Conservation (phyloP, 2,329 filamentous ascomycete genomes). For the Nemania sp. region DNA sequence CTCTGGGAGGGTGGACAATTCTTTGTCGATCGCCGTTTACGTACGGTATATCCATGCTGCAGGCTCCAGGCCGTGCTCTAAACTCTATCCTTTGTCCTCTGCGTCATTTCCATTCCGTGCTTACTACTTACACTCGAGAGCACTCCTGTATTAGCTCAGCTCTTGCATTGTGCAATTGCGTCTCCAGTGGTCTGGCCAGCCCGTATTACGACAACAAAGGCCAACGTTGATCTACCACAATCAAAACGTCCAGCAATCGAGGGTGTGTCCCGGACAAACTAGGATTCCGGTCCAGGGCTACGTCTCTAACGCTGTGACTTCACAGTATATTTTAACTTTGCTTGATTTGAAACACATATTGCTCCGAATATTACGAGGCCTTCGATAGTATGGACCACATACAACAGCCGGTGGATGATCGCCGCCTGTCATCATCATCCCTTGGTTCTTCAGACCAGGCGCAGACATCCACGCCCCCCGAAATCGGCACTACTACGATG, state of each 20-base stretch:
- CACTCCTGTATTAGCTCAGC: neutral
- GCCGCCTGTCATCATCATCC: conserved; percentile 11
- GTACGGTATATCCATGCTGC: conserved; percentile 10
- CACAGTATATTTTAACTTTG: neutral
- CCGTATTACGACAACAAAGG: neutral
- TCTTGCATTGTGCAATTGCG: conserved; percentile 3
- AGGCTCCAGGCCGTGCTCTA: neutral
- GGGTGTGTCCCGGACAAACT: neutral
- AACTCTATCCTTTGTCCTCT: conserved; percentile 21
- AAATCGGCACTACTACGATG: neutral
- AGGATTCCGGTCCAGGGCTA: neutral
- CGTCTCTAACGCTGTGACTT: neutral
- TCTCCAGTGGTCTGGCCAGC: neutral
- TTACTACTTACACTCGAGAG: conserved; percentile 4
- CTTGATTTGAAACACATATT: neutral
- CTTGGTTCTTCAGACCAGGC: neutral
- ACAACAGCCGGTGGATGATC: conserved; percentile 9
- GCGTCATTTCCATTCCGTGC: conserved; percentile 13
- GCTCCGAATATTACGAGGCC: neutral
- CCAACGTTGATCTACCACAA: neutral
- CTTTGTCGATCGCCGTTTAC: conserved; percentile 16
- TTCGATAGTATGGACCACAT: conserved; percentile 19
- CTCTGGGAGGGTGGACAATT: conserved; percentile 1
- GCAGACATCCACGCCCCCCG: conserved; percentile 2
- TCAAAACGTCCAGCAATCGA: neutral